Base-by-base conservation (phyloP, 805 yeast genomes). In the Candida silvicultrix region DNA sequence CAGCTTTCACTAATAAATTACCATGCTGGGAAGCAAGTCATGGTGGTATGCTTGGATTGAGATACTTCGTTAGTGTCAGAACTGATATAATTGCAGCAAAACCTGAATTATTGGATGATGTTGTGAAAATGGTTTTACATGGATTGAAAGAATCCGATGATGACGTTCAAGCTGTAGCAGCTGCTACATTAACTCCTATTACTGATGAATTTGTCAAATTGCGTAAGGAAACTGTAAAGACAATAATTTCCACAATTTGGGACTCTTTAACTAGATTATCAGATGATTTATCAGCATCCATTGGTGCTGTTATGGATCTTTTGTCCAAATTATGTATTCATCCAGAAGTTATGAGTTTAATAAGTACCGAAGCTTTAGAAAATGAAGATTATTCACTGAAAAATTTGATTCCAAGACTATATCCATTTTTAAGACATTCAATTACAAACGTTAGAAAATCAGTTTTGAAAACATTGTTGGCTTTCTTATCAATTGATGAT, bases 1-100 rank as follows among this genome's bases (percentile, higher is more conserved):
- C 68, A 5, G 14, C 47, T 38, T 61, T 54, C 45, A 63, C 23
- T 1, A 63, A 70, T 12, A 68, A 74, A 39, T 59, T 68, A 16
- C 79, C 84, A 4, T 76, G 89, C 45, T 94, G 99, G 99, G 97
- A 95, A 62, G 98, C 97, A 3, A 86, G 94, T 48, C 99, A 94
- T 70, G 99, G 98, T 55, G 99, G 98, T 42, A 81, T 94, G 83
- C 75, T 94, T 12, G 99, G 98, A 0, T 70, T 94, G 44, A 73
- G 96, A 44, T 94, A 94, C 64, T 83, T 94, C 55, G 99, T 92
- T 11, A 84, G 96, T 49, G 89, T 92, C 4, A 75, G 96, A 55
- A 81, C 89, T 0, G 94, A 86, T 51, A 74, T 89, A n/a, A 68
- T 92, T 20, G 70, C 83, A 29, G 64, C 73, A 12, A 75, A 78